Conservation (phyloP, 495 filamentous ascomycete genomes). For the Chaetomium fimeti region DNA sequence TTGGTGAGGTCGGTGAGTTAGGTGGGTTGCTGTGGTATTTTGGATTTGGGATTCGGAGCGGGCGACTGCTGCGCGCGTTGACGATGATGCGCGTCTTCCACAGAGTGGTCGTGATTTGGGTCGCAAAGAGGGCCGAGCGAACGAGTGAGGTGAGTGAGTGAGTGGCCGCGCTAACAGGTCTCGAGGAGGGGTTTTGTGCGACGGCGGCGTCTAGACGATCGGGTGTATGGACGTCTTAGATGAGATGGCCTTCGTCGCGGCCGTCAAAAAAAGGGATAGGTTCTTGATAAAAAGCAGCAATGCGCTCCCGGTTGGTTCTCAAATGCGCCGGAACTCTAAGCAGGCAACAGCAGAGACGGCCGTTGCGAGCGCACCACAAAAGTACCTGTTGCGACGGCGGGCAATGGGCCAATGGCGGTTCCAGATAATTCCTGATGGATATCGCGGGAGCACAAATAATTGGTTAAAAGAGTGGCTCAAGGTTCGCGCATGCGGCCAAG, state of each 20-base stretch:
- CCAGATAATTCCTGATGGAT: neutral
- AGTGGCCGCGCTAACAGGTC: neutral
- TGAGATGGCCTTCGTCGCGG: constrained; percentile 1
- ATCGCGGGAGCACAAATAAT: neutral
- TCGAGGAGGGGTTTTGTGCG: neutral
- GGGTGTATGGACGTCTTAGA: neutral
- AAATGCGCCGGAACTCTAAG: neutral
- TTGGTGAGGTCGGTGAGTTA: neutral
- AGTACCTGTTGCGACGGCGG: neutral
- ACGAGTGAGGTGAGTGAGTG: too few relatives aligned
- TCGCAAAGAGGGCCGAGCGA: neutral
- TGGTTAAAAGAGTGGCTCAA: neutral
- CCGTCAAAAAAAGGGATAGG: neutral
- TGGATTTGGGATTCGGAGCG: neutral
- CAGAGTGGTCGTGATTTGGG: neutral
- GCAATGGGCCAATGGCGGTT: neutral
- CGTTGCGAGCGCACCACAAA: too few relatives aligned
- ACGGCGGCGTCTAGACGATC: neutral
- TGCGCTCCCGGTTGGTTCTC: neutral
- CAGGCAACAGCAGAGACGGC: neutral
- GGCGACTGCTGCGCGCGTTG: neutral
- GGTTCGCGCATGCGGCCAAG: neutral
- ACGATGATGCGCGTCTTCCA: neutral
- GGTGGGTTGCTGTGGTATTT: neutral
- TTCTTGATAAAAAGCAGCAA: neutral